These are phyloP conservation scores for Aspergillus spinulosporus DNA, from an alignment of 2,329 filamentous ascomycete genomes.

Conservation along the genomic window DNA sequence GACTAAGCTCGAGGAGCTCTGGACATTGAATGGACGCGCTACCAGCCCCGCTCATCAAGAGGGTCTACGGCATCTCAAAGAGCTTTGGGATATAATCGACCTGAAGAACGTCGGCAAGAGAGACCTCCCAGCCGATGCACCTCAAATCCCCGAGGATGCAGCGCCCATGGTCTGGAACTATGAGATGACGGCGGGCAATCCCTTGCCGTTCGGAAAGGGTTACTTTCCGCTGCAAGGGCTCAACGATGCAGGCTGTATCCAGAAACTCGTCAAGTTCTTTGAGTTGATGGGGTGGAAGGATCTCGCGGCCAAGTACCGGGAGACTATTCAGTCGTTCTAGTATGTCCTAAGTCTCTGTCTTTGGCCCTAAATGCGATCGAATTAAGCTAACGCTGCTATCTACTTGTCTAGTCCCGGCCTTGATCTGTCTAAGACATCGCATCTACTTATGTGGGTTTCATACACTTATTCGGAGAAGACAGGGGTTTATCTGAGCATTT, in stretches of 20 bases:
- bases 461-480: slow-evolving; percentile 10
- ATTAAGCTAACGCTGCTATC: neutral
- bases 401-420: neutral
- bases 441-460: slow-evolving; percentile 9
- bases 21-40: neutral
- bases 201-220: neutral
- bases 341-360: neutral
- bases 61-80: neutral
- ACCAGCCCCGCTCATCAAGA: neutral
- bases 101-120: neutral
- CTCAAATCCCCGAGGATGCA: neutral
- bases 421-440: slow-evolving; percentile 4
- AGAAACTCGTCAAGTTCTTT: slow-evolving; percentile 1
- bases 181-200: neutral
- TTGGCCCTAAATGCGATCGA: too few relatives aligned
- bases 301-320: neutral
- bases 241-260: slow-evolving; percentile 3
- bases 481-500: slow-evolving; percentile 8
- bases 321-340: neutral
- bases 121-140: neutral
- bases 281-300: slow-evolving; percentile 3
- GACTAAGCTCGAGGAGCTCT: neutral
- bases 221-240: slow-evolving; percentile 8
- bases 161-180: slow-evolving; percentile 6
- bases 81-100: slow-evolving; percentile 1